Base-by-base conservation (phyloP, 192 early-diverging fungal species). In the Gonapodya prolifera region DNA sequence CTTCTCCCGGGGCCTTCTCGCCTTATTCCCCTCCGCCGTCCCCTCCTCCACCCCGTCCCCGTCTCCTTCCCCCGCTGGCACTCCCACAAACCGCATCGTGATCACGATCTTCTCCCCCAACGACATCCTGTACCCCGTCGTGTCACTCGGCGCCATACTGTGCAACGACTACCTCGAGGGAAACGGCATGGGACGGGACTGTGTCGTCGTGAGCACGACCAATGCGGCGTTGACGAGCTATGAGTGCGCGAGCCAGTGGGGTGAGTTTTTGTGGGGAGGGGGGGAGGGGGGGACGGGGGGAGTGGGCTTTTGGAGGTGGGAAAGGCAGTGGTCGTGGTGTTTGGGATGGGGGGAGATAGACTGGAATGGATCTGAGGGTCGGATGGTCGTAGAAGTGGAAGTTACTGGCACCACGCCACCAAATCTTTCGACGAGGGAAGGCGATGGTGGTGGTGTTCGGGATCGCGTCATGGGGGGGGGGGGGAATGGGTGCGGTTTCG, bases 41-140 rank as follows among this genome's bases (percentile, higher is more conserved):
- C 8, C 45, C 8, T 61, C 45, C 45, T 61, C 45, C 45, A 61
- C 45, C 45, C 45, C 45, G 8, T 61, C 45, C 45, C 8, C 8
- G 8, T 23, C 45, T 61, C 45, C 45, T 16, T 23, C 71, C 16
- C 28, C 28, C 71, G 18, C 2, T 29, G 16, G 8, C 71, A 32
- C 71, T 29, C 45, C 45, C 13, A 8, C 13, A n/a, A n/a, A 69
- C 45, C 45, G 13, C 45, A n/a, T 69, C 13, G 31, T 32, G 8
- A 32, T 73, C 71, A 32, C 71, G 8, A 73, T 73, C 71, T 73
- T 73, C 71, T 73, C 71, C 28, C 71, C 71, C 16, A 73, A 73
- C 71, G 18, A 18, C 28, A 2, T 73, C 71, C 28, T 73, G 18
- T 73, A 73, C 71, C 71, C 71, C 71, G 71, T 73, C 28, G 28